phyloP scores from a whole-genome alignment of 148 eudicot species.

The Cornus controversa region DNA sequence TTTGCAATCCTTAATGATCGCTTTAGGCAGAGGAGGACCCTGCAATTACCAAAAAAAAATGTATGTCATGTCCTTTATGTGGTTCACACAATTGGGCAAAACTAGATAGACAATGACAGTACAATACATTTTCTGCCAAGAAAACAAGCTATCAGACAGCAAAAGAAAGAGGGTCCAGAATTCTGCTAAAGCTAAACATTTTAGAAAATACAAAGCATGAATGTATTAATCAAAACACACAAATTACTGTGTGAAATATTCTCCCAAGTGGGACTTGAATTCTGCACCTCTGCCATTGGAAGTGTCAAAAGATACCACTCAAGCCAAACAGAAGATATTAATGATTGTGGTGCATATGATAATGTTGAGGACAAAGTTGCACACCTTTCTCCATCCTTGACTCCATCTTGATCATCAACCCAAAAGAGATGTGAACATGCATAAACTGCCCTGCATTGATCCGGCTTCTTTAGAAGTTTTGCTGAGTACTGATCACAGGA shows the following conservation, averaged over 20 bases:
- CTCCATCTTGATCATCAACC: constrained; percentile 93
- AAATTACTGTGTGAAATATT: not conserved
- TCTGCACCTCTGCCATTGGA: too few species aligned
- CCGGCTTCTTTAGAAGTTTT: constrained; percentile 94
- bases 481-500: constrained; percentile 76
- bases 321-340: not conserved
- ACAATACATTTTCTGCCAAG: not conserved
- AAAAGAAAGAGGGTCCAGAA: not conserved
- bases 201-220: not conserved
- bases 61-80: not conserved
- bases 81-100: not conserved
- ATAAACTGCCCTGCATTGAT: constrained; percentile 98
- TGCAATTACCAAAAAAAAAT: constrained; percentile 19
- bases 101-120: not conserved
- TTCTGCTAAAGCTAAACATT: not conserved
- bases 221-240: not conserved
- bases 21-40: constrained; percentile 94
- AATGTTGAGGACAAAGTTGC: not conserved
- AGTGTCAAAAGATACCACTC: not conserved
- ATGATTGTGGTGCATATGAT: not conserved
- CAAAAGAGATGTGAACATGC: constrained; percentile 99
- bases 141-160: not conserved
- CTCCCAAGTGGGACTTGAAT: not conserved
- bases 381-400: constrained; percentile 98
- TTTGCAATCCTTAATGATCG: constrained; percentile 94